Percentiles rank a stretch among this genome's conserved stretches.
These are phyloP conservation scores for Macrophomina phaseolina DNA, from an alignment of 2,329 filamentous ascomycete genomes.

Conservation along the genomic window DNA sequence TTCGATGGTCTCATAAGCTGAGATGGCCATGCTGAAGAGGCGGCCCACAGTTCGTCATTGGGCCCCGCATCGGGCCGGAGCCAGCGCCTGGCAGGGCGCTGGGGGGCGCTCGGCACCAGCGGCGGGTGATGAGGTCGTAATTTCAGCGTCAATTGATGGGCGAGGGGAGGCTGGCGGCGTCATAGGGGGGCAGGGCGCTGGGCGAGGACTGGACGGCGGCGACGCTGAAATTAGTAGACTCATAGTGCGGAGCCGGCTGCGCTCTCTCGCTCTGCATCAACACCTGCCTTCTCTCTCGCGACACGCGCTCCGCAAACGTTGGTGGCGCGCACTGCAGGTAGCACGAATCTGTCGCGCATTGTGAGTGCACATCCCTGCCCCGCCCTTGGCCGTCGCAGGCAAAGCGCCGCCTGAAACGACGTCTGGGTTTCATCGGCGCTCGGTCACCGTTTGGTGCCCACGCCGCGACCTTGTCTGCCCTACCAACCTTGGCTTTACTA, in stretches of 20 bases:
- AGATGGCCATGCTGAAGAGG: background rate
- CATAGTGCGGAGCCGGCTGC: background rate
- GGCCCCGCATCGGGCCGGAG: slow-evolving; percentile 5
- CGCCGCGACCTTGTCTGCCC: slow-evolving; percentile 14
- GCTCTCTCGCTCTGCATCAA: background rate
- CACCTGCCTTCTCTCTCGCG: background rate
- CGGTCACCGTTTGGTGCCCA: slow-evolving; percentile 23
- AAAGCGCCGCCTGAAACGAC: slow-evolving; percentile 21
- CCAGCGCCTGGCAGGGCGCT: slow-evolving; percentile 1
- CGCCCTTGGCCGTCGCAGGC: slow-evolving; percentile 7
- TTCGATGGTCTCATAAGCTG: slow-evolving; percentile 4
- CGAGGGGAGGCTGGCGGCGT: slow-evolving; percentile 21
- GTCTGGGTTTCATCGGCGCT: slow-evolving; percentile 21
- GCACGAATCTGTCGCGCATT: slow-evolving; percentile 9
- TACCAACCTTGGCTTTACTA: slow-evolving; percentile 16
- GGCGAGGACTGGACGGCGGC: background rate
- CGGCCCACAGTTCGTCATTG: slow-evolving; percentile 18
- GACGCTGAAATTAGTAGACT: slow-evolving; percentile 13
- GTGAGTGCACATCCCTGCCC: slow-evolving; percentile 19
- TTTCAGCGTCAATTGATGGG: slow-evolving; percentile 22
- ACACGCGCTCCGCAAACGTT: background rate
- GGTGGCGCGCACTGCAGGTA: background rate
- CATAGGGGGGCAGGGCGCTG: slow-evolving; percentile 3
- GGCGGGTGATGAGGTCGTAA: slow-evolving; percentile 11
- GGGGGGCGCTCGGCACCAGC: slow-evolving; percentile 5